Base-by-base conservation (phyloP, 2,329 filamentous ascomycete genomes). In the Colletotrichum australisinense region DNA sequence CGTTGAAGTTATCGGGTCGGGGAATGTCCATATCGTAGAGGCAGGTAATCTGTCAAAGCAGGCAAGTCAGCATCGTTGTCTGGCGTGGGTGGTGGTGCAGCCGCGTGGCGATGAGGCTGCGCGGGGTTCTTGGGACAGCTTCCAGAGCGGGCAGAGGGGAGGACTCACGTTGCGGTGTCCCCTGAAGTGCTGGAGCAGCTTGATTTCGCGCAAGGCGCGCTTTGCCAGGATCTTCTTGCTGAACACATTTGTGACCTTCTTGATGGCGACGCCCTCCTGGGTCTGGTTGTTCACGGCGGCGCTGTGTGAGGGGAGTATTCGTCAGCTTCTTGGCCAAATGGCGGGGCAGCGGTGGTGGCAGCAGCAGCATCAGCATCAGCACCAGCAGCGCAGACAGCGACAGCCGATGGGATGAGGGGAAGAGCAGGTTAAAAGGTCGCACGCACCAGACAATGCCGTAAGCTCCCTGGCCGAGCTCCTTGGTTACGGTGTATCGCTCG, bases 231-330 rank as follows among this genome's bases (percentile, higher is more conserved):
- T 99, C 91, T 98, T 98, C 88, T 99, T 99, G 90, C 95, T 98
- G 86, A 99, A 99, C 79, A 99, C 96, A 93, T 99, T 99, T 87
- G 97, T 99, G 83, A 99, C 95, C 86, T 99, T 99, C 87, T 99
- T 99, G 88, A 99, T 97, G 79, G 97, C 97, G 75, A 99, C 95
- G 53, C 96, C 95, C 83, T 99, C 97, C 80, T 92, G 93, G 38
- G 94, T 97, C 83, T 95, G 92, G 82, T 92, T 93, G 88, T 98
- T 98, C 77, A 95, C 94, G 69, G 97, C 97, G 74, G 97, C 96
- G 84, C 95, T 98, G 82, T 46, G 35, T 56, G 52, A 58, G 59
- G 42, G 32, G 38, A 56, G 22, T 52, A 55, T 53, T 60, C 58
- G 69, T 73, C 65, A 75, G 72, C 65, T 74, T 67, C 42, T 67